These are phyloP conservation scores for Fulvia fulva DNA, from an alignment of 2,329 filamentous ascomycete genomes.

Conservation along the genomic window DNA sequence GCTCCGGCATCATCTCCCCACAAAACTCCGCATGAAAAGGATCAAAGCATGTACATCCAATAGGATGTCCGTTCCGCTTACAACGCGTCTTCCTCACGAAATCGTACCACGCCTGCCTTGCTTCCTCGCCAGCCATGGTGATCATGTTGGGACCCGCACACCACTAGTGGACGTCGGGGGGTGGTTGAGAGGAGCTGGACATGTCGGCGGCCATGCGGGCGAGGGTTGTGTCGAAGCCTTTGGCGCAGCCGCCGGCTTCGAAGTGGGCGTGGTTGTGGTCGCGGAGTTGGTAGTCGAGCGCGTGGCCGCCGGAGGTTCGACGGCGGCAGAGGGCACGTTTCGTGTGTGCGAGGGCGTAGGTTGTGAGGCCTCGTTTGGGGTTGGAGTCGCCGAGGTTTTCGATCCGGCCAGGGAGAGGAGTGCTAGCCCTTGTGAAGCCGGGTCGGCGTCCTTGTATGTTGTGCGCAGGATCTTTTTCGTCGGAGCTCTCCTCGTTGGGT, in stretches of 20 bases:
- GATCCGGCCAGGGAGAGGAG: neutral
- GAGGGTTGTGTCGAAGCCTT: neutral
- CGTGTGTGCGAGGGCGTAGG: neutral
- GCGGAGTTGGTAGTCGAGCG: neutral
- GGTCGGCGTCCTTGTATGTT: neutral
- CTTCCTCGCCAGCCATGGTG: neutral
- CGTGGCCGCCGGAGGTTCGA: neutral
- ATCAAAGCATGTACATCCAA: neutral
- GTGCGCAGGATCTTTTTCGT: neutral
- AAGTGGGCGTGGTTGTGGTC: neutral
- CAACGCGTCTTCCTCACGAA: neutral
- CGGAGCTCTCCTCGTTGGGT: neutral
- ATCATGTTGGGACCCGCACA: too few relatives aligned
- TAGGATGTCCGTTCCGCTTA: neutral
- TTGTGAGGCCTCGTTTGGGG: neutral
- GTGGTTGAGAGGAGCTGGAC: too few relatives aligned
- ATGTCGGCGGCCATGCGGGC: neutral
- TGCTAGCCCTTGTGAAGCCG: neutral
- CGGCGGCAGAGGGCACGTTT: neutral
- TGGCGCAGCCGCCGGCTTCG: neutral
- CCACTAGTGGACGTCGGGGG: neutral
- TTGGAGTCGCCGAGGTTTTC: neutral
- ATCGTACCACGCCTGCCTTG: neutral
- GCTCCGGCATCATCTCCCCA: neutral
- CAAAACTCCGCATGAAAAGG: neutral